These are phyloP conservation scores for Zygosaccharomyces bisporus DNA, from an alignment of 805 yeast genomes.

Conservation along the genomic window DNA sequence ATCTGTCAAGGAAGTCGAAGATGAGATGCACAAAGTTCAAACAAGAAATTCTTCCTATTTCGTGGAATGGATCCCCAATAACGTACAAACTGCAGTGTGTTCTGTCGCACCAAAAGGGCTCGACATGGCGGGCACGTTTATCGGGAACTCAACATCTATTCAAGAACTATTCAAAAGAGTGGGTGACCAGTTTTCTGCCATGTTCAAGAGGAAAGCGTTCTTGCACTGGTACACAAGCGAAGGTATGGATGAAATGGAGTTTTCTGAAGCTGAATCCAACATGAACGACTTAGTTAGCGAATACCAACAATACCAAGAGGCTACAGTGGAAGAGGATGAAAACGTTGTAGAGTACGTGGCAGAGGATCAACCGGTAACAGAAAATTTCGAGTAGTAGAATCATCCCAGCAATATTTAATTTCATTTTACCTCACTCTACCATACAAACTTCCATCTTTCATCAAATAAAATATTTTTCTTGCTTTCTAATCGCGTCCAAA, in stretches of 20 bases:
- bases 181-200: constrained; percentile 83
- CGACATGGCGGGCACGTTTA: constrained; percentile 88
- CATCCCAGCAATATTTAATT: background rate
- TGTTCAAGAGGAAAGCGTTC: constrained; percentile 93
- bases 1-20: constrained; percentile 90
- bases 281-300: constrained; percentile 86
- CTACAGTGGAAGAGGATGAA: constrained; percentile 71
- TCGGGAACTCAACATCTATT: constrained; percentile 90
- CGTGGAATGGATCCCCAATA: constrained; percentile 95
- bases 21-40: constrained; percentile 83
- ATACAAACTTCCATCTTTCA: background rate
- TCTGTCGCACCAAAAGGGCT: constrained; percentile 82
- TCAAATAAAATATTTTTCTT: background rate
- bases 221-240: constrained; percentile 94
- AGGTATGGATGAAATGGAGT: constrained; percentile 95
- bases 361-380: constrained; percentile 42
- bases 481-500: constrained; percentile 5
- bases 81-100: constrained; percentile 91
- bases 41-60: constrained; percentile 76
- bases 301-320: constrained; percentile 90
- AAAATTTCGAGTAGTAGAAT: constrained; percentile 28
- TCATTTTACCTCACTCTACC: background rate
- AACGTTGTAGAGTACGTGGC: constrained; percentile 64
- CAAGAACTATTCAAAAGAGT: constrained; percentile 88
- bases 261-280: constrained; percentile 89